Evolutionary conservation across 2,329 filamentous ascomycete species (phyloP).

Genomic region (Byssochlamys sp.): DNA sequence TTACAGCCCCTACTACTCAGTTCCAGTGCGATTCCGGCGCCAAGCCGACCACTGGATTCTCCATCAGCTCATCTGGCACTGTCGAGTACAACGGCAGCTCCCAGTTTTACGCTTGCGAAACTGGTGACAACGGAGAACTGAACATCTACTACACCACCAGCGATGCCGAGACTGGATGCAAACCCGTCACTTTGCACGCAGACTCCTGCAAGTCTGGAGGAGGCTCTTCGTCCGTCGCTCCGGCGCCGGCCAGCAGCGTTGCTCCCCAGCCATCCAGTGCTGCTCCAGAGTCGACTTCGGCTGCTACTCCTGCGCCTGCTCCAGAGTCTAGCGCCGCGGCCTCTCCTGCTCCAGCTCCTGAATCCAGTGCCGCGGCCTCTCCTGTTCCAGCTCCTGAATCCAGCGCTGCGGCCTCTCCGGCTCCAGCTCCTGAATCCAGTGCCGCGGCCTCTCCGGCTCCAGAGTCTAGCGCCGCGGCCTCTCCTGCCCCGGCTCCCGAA

Average conservation of each 20-base stretch:
- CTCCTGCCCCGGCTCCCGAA: slow-evolving; percentile 4
- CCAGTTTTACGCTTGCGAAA: slow-evolving; percentile 53
- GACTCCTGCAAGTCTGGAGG: slow-evolving; percentile 23
- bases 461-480: neutral
- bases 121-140: slow-evolving; percentile 31
- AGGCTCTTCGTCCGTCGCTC: slow-evolving; percentile 3
- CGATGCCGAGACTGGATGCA: slow-evolving; percentile 23
- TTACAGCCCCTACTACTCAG: slow-evolving; percentile 45
- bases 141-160: slow-evolving; percentile 34
- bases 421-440: neutral
- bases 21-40: slow-evolving; percentile 54
- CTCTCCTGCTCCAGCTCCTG: neutral
- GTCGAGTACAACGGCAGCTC: slow-evolving; percentile 44
- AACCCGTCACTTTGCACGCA: slow-evolving; percentile 23
- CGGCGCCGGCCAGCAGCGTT: slow-evolving; percentile 9
- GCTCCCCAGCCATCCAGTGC: slow-evolving; percentile 5
- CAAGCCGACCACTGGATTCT: slow-evolving; percentile 46
- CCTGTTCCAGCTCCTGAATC: neutral
- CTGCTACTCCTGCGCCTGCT: slow-evolving; percentile 5
- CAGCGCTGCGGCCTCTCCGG: slow-evolving; percentile 5
- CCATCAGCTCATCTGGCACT: slow-evolving; percentile 43
- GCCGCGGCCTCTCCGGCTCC: neutral
- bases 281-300: neutral
- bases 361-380: too few relatives aligned
- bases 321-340: neutral